Evolutionary conservation across 2,329 filamentous ascomycete species (phyloP).

Genomic region (Diaporthe aspalathi): DNA sequence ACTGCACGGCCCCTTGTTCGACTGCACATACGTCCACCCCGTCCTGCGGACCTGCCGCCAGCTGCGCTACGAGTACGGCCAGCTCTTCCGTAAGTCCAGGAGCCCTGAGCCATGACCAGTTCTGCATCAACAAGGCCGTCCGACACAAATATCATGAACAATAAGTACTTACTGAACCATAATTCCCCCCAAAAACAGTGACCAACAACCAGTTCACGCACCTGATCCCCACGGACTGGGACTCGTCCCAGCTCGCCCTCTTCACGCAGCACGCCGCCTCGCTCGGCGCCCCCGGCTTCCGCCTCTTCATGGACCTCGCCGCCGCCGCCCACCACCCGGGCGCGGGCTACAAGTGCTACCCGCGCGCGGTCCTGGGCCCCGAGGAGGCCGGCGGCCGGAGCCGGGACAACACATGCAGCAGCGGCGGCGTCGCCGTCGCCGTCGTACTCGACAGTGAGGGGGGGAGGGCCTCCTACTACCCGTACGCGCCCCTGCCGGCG

Average conservation of each 20-base stretch:
- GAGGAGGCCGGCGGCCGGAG: too few relatives aligned
- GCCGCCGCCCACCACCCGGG: background rate
- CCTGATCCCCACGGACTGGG: background rate
- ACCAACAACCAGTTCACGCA: conserved; percentile 6
- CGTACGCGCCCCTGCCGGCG: background rate
- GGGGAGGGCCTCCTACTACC: too few relatives aligned
- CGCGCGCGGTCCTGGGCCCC: too few relatives aligned
- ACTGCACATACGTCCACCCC: background rate
- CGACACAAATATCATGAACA: too few relatives aligned
- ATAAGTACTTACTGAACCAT: too few relatives aligned
- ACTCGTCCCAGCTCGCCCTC: background rate
- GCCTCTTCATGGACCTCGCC: background rate
- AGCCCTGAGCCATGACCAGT: too few relatives aligned
- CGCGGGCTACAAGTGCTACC: background rate
- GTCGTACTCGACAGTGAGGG: too few relatives aligned
- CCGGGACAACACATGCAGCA: too few relatives aligned
- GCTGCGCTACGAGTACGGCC: conserved; percentile 28
- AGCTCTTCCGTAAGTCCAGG: background rate
- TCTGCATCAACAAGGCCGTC: too few relatives aligned
- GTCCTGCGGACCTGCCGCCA: conserved; percentile 27
- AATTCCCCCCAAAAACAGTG: background rate
- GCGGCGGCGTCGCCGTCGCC: too few relatives aligned
- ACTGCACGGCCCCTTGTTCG: too few relatives aligned
- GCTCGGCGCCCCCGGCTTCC: background rate
- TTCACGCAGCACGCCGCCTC: conserved; percentile 25